Evolutionary conservation across 2,329 filamentous ascomycete genomes (phyloP), one percentile per base, ranked within the genome.

Genomic region (Pleoardoris graminearum): DNA sequence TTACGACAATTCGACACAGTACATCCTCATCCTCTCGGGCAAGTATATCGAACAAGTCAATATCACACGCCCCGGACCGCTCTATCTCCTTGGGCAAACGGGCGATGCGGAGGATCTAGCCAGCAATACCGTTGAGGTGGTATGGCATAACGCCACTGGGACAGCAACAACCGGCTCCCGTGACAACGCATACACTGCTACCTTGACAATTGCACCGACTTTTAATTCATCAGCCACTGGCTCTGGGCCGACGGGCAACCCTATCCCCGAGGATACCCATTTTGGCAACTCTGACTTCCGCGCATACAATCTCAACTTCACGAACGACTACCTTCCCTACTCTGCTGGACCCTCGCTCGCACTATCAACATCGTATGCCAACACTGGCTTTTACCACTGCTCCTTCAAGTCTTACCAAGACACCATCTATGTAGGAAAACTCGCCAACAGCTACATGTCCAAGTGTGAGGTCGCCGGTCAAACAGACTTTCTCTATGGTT

Each of bases 361-460:
- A 0, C 63, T 88, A 6, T 83, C 80, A 16, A 76, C 87, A 4
- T 82, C 81, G 55, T 80, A 83, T 38, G 84, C 86, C 0, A 88
- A 88, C 63, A 80, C 83, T 0, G 84, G 84, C 0, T 88, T 89
- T 65, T 89, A 88, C 65, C 82, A 81, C 41, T 85, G 82, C 41
- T 83, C 85, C 0, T 83, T 88, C 60, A 85, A 85, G 63, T 85
- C 81, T 52, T 88, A 85, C 62, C 86, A 88, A 70, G 86, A 89
- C 56, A 89, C 86, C 7, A 83, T 88, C 3, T 88, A 87, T 60
- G 68, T 88, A 14, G 85, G 85, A 48, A 88, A 88, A 65, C 75
- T 86, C 1, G 85, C 82, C 25, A 87, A 86, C 57, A 81, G 81
- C 0, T 88, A 87, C 70, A 85, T 89, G 69, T 79, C 84, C 65